These are phyloP conservation scores for Syzygium aromaticum DNA, from an alignment of 345 rosid genomes.

Conservation along the genomic window DNA sequence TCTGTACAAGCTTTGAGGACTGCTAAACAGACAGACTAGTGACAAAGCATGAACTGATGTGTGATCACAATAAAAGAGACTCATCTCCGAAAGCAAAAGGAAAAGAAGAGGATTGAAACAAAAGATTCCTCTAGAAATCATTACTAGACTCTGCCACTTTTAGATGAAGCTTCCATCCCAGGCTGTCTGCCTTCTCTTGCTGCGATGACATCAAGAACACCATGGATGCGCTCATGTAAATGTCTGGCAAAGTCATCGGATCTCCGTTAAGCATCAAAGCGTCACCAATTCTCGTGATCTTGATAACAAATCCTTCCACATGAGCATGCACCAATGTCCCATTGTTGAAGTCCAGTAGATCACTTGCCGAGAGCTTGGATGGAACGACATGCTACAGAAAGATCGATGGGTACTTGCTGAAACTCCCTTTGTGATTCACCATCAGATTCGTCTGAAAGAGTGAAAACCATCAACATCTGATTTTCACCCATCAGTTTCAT, in stretches of 20 bases:
- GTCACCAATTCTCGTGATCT: conserved; percentile 10
- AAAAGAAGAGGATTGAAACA: background rate
- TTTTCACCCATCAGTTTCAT: conserved; percentile 1
- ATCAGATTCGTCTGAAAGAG: conserved; percentile 20
- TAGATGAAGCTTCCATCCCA: background rate
- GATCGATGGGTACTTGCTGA: conserved; percentile 9
- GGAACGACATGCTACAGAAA: conserved; percentile 24
- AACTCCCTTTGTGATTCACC: conserved; percentile 2
- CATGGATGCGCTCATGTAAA: conserved; percentile 30
- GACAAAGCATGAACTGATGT: background rate
- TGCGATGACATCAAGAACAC: background rate
- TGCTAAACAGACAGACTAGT: background rate
- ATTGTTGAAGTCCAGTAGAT: conserved; percentile 10
- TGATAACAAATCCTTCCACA: conserved; percentile 19
- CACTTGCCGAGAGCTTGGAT: conserved; percentile 19
- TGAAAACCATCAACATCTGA: conserved; percentile 14
- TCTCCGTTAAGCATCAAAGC: conserved; percentile 18
- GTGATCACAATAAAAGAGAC: background rate
- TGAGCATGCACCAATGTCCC: conserved; percentile 11
- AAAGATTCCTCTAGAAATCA: background rate
- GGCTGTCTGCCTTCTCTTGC: background rate
- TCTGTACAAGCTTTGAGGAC: background rate
- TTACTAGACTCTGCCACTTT: background rate
- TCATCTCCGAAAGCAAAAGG: background rate
- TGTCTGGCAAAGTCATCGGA: conserved; percentile 5